Evolutionary conservation across 2,329 filamentous ascomycete genomes (phyloP).

Genomic region (Epichloe sp.): DNA sequence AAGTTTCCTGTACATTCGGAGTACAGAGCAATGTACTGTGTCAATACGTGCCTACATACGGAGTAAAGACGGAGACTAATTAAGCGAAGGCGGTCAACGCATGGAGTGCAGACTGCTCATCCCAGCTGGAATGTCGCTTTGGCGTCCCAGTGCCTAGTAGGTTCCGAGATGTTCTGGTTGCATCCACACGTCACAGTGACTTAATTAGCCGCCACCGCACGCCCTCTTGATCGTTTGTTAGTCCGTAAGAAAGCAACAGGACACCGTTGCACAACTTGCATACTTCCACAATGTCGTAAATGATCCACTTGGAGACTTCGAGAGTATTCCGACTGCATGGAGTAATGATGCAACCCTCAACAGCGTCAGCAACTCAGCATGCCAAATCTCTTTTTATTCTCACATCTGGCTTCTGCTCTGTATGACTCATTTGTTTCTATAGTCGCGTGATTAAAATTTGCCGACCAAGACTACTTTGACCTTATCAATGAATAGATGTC

Average conservation of each 20-base stretch:
- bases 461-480: not conserved
- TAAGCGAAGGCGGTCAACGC: no score
- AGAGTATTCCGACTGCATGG: slow-evolving; percentile 14
- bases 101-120: not conserved
- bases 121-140: no score
- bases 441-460: not conserved
- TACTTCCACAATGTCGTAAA: not conserved
- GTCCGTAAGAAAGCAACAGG: not conserved
- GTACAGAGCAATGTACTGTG: no score
- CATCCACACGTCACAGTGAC: not conserved
- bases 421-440: not conserved
- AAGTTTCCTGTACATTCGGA: not conserved
- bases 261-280: not conserved
- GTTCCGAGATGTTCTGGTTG: no score
- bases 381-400: not conserved
- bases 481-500: not conserved
- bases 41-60: no score
- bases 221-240: not conserved
- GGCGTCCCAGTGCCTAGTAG: no score
- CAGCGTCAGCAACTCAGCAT: no score
- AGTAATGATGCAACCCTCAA: not conserved
- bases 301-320: slow-evolving; percentile 8
- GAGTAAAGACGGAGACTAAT: no score
- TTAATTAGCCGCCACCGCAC: slow-evolving; percentile 1
- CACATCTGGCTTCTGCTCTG: not conserved